Percentiles rank a stretch among this genome's conserved stretches.
These are phyloP conservation scores for Tylopilus balloui DNA, from an alignment of 768 basidiomycete genomes.

Conservation along the genomic window DNA sequence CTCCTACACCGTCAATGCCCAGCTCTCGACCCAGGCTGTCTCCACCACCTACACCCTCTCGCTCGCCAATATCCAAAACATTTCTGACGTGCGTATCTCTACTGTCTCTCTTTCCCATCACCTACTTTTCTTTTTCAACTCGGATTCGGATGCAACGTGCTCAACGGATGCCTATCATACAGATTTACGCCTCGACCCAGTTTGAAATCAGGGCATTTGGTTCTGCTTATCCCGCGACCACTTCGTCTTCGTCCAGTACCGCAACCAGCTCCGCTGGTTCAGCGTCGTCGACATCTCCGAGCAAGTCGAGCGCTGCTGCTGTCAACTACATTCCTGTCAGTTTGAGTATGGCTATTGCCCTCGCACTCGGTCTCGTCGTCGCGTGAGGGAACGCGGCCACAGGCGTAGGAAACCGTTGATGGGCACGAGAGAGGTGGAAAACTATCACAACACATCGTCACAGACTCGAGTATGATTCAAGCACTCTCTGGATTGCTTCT, in stretches of 20 bases:
- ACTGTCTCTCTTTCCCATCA: not conserved
- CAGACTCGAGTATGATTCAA: constrained; percentile 1
- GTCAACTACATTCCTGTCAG: constrained; percentile 26
- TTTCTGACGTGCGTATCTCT: constrained; percentile 50
- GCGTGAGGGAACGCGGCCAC: constrained; percentile 15
- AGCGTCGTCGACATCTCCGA: constrained; percentile 15
- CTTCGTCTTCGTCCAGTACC: constrained; percentile 24
- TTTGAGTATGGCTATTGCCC: constrained; percentile 28
- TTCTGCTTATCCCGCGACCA: constrained; percentile 46
- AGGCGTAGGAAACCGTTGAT: constrained; percentile 1
- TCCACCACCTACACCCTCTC: constrained; percentile 47
- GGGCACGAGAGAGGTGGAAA: not conserved
- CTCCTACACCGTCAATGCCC: constrained; percentile 46
- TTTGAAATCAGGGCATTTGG: constrained; percentile 62
- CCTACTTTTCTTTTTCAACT: not conserved
- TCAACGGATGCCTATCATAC: not conserved
- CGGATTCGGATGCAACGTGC: not conserved
- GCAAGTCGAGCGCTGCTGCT: constrained; percentile 9
- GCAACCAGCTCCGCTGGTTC: constrained; percentile 18
- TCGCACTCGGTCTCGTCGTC: constrained; percentile 25
- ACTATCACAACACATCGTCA: not conserved
- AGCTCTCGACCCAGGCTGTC: constrained; percentile 40
- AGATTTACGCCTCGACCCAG: constrained; percentile 56
- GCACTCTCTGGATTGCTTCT: constrained; percentile 1
- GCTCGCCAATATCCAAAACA: constrained; percentile 49